Evolutionary conservation across 1,139 yeast species (phyloP), one percentile per base, ranked within the genome.

Genomic region (Suhomyces terraborum): DNA sequence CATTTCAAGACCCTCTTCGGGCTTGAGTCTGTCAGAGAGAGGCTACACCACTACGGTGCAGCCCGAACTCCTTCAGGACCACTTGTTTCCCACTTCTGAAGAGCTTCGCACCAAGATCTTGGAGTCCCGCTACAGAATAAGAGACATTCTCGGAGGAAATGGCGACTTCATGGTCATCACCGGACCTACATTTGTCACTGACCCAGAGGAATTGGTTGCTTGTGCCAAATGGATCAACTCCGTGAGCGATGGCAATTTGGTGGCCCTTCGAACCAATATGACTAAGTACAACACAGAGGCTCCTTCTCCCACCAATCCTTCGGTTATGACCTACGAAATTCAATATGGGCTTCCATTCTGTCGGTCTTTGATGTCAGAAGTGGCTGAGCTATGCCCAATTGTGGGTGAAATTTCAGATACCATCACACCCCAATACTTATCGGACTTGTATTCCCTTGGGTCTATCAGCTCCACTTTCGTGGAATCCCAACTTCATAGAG

Each of bases 401-500:
- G 69, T 67, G 2, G 75, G 75, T 3, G 66, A 64, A 40, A 52
- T 67, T n/a, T 58, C 69, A 6, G 77, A 73, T 47, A 70, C 76
- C 1, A 59, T 74, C 27, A 64, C 75, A 8, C 77, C 77, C 2
- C 78, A 73, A 40, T 75, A 70, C 54, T 61, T 69, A 35, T 62
- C 73, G 1, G 80, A 75, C 48, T 56, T 73, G 39, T 72, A 61
- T 50, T 55, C 71, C 43, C 48, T 71, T 22, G 74, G 73, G 0
- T 44, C 70, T 28, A 64, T 73, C 3, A 62, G 67, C 36, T 56
- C 72, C 4, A 52, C 65, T 0, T 55, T 67, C 41, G 47, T 61
- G 17, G 79, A 74, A 48, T 70, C 76, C 21, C 79, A 73, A 51
- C 51, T 70, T 25, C 78, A 73, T 49, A 53, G 79, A 36, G 79